These are phyloP conservation scores for Exophiala dermatitidis DNA, from an alignment of 2,329 filamentous ascomycete species.

Conservation along the genomic window DNA sequence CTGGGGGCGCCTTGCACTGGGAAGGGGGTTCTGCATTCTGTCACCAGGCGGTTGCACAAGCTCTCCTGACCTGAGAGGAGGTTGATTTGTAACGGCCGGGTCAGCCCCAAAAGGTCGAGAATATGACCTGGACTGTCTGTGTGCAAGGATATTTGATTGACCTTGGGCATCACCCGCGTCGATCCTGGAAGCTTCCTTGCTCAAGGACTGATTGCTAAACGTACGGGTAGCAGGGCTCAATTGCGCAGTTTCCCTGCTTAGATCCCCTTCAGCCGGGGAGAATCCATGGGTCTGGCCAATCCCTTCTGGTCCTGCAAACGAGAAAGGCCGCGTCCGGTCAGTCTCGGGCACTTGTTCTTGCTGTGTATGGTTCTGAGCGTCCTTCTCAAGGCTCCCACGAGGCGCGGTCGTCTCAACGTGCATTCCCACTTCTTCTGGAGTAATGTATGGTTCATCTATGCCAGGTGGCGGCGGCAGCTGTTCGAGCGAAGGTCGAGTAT, in stretches of 20 bases:
- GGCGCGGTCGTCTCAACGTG: background rate
- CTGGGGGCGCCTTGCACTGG: conserved; percentile 20
- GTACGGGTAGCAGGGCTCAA: conserved; percentile 19
- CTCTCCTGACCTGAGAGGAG: conserved; percentile 7
- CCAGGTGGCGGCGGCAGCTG: background rate
- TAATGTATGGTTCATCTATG: conserved; percentile 2
- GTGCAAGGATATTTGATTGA: conserved; percentile 4
- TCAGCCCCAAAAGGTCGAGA: conserved; percentile 18
- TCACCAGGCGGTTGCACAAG: conserved; percentile 9
- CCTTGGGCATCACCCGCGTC: conserved; percentile 18
- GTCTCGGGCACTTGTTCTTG: background rate
- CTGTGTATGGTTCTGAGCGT: background rate
- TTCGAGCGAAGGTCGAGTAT: background rate
- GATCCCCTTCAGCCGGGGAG: background rate
- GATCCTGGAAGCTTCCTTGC: conserved; percentile 20
- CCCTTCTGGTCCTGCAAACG: conserved; percentile 15
- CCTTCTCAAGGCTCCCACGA: background rate
- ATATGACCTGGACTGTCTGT: conserved; percentile 16
- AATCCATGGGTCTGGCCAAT: conserved; percentile 9
- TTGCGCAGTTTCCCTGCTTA: conserved; percentile 5
- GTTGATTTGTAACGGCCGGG: conserved; percentile 14
- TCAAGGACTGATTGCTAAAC: conserved; percentile 11
- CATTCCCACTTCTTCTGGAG: background rate
- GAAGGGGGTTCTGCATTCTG: conserved; percentile 20
- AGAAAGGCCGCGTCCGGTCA: conserved; percentile 12